These are phyloP conservation scores for Giardia muris DNA, from an alignment of 208 protist species.

Conservation along the genomic window DNA sequence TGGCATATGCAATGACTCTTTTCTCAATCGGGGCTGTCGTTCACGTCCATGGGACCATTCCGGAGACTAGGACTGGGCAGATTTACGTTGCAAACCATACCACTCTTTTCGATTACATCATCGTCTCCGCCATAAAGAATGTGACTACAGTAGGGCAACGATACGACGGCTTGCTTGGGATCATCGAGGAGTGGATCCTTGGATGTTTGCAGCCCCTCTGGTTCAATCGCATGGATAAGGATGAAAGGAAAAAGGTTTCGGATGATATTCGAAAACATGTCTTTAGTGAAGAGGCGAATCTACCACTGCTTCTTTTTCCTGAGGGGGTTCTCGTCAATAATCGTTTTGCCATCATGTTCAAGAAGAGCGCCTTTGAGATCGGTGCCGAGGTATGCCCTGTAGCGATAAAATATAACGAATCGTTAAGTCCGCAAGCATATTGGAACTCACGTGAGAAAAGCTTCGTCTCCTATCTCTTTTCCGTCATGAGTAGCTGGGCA, in stretches of 20 bases:
- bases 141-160: slow-evolving; percentile 39
- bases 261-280: slow-evolving; percentile 27
- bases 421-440: slow-evolving; percentile 36
- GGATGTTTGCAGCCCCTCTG: slow-evolving; percentile 33
- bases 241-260: slow-evolving; percentile 18
- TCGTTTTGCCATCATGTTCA: slow-evolving; percentile 45
- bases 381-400: slow-evolving; percentile 42
- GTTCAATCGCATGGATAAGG: slow-evolving; percentile 42
- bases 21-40: slow-evolving; percentile 30
- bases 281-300: background rate
- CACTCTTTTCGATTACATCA: slow-evolving; percentile 35
- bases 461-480: slow-evolving; percentile 33
- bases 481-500: slow-evolving; percentile 35
- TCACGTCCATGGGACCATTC: slow-evolving; percentile 35
- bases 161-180: slow-evolving; percentile 40
- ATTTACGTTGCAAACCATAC: slow-evolving; percentile 46
- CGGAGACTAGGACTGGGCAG: slow-evolving; percentile 25
- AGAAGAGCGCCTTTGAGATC: slow-evolving; percentile 46
- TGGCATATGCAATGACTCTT: background rate
- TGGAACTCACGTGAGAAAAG: slow-evolving; percentile 33
- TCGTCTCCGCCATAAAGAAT: background rate
- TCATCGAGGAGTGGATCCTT: slow-evolving; percentile 39
- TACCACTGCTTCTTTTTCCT: slow-evolving; percentile 42
- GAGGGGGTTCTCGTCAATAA: slow-evolving; percentile 49
- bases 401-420: slow-evolving; percentile 46